These are phyloP conservation scores for Silene coronaria DNA, from an alignment of 179 eudicot species.

Conservation along the genomic window DNA sequence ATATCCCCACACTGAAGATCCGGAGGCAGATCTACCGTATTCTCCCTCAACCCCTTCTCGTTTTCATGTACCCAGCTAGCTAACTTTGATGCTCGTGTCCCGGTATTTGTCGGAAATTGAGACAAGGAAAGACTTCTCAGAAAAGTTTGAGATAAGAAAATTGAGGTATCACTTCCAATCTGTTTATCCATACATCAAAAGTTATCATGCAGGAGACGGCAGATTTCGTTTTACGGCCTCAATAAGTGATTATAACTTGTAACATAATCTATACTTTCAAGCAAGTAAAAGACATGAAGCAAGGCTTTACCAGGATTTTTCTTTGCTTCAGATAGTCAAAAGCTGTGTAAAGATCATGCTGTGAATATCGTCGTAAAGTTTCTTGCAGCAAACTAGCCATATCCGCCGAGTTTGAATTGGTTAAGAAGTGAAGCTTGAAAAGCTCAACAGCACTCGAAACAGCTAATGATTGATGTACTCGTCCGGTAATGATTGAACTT, in stretches of 20 bases:
- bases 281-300: background rate
- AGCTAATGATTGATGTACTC: constrained; percentile 59
- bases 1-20: constrained; percentile 91
- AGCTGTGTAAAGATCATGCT: constrained; percentile 89
- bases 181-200: constrained; percentile 26
- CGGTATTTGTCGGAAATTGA: constrained; percentile 70
- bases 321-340: constrained; percentile 80
- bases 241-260: no score
- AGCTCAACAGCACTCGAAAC: constrained; percentile 86
- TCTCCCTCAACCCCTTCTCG: constrained; percentile 67
- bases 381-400: constrained; percentile 66
- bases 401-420: constrained; percentile 58
- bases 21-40: constrained; percentile 43
- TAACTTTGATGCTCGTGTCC: constrained; percentile 62
- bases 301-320: constrained; percentile 65
- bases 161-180: constrained; percentile 69
- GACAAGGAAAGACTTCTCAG: constrained; percentile 55
- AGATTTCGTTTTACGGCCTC: no score
- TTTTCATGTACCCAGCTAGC: constrained; percentile 60
- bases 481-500: constrained; percentile 31
- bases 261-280: no score
- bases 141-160: constrained; percentile 71
- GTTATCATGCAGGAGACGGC: no score
- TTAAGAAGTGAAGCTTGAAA: constrained; percentile 81
- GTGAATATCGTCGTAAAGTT: constrained; percentile 79